A percentile compares a stretch with the other conserved stretches of the same genome.
phyloP scores from a whole-genome alignment of 2,329 filamentous ascomycete species.

The Cladosporium colombiae region DNA sequence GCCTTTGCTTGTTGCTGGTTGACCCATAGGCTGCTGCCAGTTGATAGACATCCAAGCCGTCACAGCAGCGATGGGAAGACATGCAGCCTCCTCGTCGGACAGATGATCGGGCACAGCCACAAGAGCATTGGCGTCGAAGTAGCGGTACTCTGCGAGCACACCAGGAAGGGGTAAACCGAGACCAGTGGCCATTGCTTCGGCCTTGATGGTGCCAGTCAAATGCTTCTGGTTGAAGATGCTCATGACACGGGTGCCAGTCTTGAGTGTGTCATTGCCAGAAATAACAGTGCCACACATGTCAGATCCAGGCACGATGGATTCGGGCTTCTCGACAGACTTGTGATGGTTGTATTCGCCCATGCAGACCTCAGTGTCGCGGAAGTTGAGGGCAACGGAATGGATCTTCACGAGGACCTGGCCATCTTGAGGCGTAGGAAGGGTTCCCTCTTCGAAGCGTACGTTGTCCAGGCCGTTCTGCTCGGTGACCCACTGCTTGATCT shows the following conservation, averaged over 20 bases:
- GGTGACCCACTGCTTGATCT: constrained; percentile 45
- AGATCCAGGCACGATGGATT: constrained; percentile 63
- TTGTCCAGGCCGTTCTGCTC: constrained; percentile 47
- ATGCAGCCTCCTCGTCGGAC: constrained; percentile 60
- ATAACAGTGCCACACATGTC: constrained; percentile 69
- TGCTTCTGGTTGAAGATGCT: constrained; percentile 62
- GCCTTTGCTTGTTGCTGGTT: constrained; percentile 44
- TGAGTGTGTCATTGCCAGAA: constrained; percentile 52
- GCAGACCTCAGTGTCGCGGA: constrained; percentile 58
- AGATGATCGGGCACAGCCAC: constrained; percentile 60
- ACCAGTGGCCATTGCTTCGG: constrained; percentile 56
- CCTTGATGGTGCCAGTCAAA: constrained; percentile 60
- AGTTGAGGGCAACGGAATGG: constrained; percentile 56
- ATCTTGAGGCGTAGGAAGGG: constrained; percentile 39
- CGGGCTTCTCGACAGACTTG: constrained; percentile 48
- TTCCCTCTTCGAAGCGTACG: constrained; percentile 37
- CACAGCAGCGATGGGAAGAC: constrained; percentile 61
- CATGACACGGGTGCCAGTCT: constrained; percentile 65
- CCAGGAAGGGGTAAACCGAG: constrained; percentile 63
- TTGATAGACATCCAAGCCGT: constrained; percentile 69
- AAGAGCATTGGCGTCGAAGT: constrained; percentile 59
- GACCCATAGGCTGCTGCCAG: constrained; percentile 57
- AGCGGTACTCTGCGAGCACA: constrained; percentile 60
- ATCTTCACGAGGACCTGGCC: constrained; percentile 55
- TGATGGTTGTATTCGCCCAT: constrained; percentile 70